These are phyloP conservation scores for Powellomyces hirtus DNA, from an alignment of 192 early-diverging fungal species.

Conservation along the genomic window DNA sequence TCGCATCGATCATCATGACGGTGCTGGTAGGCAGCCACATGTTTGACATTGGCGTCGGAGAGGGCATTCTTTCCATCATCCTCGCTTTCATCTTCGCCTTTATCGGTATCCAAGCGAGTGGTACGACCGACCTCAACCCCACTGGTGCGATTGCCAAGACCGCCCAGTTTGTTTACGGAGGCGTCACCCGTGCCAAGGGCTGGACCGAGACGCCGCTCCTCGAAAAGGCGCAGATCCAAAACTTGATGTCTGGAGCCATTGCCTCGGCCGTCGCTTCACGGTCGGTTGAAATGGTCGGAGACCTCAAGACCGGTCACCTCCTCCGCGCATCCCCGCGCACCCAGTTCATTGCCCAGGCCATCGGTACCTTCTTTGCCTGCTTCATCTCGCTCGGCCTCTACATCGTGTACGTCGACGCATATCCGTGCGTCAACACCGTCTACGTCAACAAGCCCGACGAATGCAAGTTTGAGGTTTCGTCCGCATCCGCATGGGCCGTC, in stretches of 20 bases:
- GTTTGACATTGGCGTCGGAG: conserved; percentile 68
- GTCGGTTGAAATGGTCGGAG: conserved; percentile 75
- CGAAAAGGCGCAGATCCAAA: conserved; percentile 57
- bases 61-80: conserved; percentile 68
- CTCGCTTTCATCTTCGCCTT: conserved; percentile 74
- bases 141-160: conserved; percentile 82
- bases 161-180: conserved; percentile 80
- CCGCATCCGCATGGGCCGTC: conserved; percentile 42
- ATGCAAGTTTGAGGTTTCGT: conserved; percentile 43
- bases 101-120: conserved; percentile 77
- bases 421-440: conserved; percentile 55
- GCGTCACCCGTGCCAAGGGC: conserved; percentile 62
- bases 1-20: conserved; percentile 56
- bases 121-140: conserved; percentile 83
- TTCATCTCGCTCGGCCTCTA: conserved; percentile 57
- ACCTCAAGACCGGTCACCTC: conserved; percentile 84
- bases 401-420: conserved; percentile 59
- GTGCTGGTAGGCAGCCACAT: conserved; percentile 55
- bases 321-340: conserved; percentile 78
- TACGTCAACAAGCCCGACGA: conserved; percentile 2
- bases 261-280: conserved; percentile 69
- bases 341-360: conserved; percentile 80
- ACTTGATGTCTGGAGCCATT: conserved; percentile 76
- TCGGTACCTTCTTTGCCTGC: conserved; percentile 71
- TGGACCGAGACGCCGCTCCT: conserved; percentile 29